A percentile compares a stretch with the other conserved stretches of the same genome.
Conservation (phyloP, 805 yeast species). For the Nakazawaea sp. region DNA sequence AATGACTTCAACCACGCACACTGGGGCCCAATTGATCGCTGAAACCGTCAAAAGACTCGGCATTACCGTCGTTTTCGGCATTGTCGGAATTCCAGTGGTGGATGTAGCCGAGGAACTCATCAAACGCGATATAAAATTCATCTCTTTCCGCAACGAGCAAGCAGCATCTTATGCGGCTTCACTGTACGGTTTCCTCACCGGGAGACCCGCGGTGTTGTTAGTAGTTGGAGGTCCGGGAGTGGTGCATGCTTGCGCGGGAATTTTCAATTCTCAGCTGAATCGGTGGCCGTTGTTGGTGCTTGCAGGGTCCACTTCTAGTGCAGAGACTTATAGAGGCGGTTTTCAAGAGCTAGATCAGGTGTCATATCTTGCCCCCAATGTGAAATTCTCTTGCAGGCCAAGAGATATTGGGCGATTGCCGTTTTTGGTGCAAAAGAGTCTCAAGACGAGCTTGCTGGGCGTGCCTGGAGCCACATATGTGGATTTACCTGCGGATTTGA, state of each 20-base stretch:
- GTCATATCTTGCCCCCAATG: slow-evolving; percentile 35
- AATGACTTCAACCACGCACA: too few relatives aligned
- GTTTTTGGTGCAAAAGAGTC: slow-evolving; percentile 36
- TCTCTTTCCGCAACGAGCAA: slow-evolving; percentile 65
- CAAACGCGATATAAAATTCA: slow-evolving; percentile 44
- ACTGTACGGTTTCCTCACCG: slow-evolving; percentile 59
- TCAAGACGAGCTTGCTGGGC: slow-evolving; percentile 36
- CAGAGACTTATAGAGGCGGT: slow-evolving; percentile 49
- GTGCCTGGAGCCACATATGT: slow-evolving; percentile 57
- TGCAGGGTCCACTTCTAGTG: slow-evolving; percentile 53
- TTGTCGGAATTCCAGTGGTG: slow-evolving; percentile 72
- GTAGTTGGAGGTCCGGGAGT: slow-evolving; percentile 78
- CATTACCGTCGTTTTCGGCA: slow-evolving; percentile 54
- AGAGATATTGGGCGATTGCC: slow-evolving; percentile 28
- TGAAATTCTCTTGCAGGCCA: slow-evolving; percentile 47
- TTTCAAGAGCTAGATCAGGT: slow-evolving; percentile 71
- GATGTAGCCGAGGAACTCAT: slow-evolving; percentile 61
- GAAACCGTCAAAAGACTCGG: slow-evolving; percentile 39
- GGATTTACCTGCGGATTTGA: slow-evolving; percentile 59
- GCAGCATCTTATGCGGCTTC: slow-evolving; percentile 75
- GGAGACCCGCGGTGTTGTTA: slow-evolving; percentile 57
- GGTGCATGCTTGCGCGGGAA: slow-evolving; percentile 60
- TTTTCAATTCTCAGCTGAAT: slow-evolving; percentile 54
- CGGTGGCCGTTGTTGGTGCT: slow-evolving; percentile 60
- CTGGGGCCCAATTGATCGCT: slow-evolving; percentile 45